These are phyloP conservation scores for Spergularia azorica DNA, from an alignment of 179 eudicot species.

Conservation along the genomic window DNA sequence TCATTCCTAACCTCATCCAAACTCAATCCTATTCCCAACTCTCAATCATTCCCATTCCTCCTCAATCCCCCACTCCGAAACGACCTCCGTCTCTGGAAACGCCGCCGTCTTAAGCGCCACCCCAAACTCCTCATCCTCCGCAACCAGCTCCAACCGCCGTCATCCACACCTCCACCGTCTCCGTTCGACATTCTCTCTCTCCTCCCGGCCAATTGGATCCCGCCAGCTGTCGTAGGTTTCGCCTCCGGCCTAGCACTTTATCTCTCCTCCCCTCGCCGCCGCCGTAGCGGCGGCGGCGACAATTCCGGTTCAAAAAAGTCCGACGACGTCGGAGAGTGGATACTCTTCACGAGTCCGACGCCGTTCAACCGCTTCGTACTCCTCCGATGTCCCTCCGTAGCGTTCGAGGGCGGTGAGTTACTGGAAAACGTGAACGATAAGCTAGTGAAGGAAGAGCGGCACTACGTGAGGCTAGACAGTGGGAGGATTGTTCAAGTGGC, in stretches of 20 bases:
- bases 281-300: too few species aligned
- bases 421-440: slow-evolving; percentile 52
- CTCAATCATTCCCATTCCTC: neutral
- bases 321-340: slow-evolving; percentile 59
- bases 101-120: slow-evolving; percentile 30
- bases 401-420: slow-evolving; percentile 39
- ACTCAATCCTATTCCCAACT: neutral
- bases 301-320: slow-evolving; percentile 10
- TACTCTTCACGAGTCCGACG: slow-evolving; percentile 74
- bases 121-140: slow-evolving; percentile 1
- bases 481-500: slow-evolving; percentile 46
- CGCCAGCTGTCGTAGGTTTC: slow-evolving; percentile 50
- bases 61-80: slow-evolving; percentile 6
- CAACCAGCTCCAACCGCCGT: slow-evolving; percentile 12
- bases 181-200: slow-evolving; percentile 38
- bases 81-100: slow-evolving; percentile 31
- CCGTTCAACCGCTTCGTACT: slow-evolving; percentile 87
- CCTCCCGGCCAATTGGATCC: slow-evolving; percentile 37
- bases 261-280: slow-evolving; percentile 11
- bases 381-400: slow-evolving; percentile 67
- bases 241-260: slow-evolving; percentile 55
- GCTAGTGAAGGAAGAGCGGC: slow-evolving; percentile 66
- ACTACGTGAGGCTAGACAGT: slow-evolving; percentile 63
- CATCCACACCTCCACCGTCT: slow-evolving; percentile 5
- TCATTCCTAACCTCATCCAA: slow-evolving; percentile 19